phyloP scores from a whole-genome alignment of 176 grass and related monocot genomes.

The Pontederia paniculata region DNA sequence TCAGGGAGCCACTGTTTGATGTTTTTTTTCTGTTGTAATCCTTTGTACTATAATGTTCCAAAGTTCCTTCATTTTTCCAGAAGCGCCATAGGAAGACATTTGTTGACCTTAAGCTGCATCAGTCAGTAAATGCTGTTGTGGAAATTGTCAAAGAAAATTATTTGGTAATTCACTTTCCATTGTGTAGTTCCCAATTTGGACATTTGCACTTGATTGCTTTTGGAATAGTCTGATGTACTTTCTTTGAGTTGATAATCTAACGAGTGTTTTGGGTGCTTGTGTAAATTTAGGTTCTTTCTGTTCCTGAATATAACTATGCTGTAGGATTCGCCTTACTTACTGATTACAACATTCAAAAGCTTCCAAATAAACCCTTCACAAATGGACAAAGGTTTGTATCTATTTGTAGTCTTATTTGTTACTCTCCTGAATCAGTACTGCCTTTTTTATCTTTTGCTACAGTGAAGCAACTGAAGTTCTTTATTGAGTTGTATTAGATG shows the following conservation, averaged over 20 bases:
- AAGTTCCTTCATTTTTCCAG: conserved; percentile 33
- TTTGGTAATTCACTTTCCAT: conserved; percentile 36
- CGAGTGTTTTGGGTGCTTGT: conserved; percentile 14
- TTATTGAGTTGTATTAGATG: conserved; percentile 5
- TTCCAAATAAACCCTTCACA: conserved; percentile 37
- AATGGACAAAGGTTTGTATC: conserved; percentile 56
- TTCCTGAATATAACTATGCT: conserved; percentile 71
- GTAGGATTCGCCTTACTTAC: conserved; percentile 64
- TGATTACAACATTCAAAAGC: conserved; percentile 85
- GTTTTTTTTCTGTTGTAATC: not conserved
- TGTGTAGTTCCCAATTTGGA: not conserved
- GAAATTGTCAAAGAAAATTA: conserved; percentile 82
- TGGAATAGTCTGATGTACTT: not conserved
- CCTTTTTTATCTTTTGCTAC: not conserved
- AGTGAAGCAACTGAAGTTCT: not conserved
- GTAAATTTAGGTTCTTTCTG: conserved; percentile 52
- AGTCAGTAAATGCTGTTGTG: conserved; percentile 76
- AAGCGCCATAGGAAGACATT: conserved; percentile 48
- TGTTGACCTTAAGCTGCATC: conserved; percentile 56
- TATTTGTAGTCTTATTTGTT: not conserved
- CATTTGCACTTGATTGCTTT: conserved; percentile 4
- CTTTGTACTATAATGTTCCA: conserved; percentile 5
- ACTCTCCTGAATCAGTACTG: too few species aligned
- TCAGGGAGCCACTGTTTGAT: too few species aligned
- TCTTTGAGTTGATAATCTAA: conserved; percentile 13